These are phyloP conservation scores for Fusarium acutatum DNA, from an alignment of 2,329 filamentous ascomycete genomes.

Conservation along the genomic window DNA sequence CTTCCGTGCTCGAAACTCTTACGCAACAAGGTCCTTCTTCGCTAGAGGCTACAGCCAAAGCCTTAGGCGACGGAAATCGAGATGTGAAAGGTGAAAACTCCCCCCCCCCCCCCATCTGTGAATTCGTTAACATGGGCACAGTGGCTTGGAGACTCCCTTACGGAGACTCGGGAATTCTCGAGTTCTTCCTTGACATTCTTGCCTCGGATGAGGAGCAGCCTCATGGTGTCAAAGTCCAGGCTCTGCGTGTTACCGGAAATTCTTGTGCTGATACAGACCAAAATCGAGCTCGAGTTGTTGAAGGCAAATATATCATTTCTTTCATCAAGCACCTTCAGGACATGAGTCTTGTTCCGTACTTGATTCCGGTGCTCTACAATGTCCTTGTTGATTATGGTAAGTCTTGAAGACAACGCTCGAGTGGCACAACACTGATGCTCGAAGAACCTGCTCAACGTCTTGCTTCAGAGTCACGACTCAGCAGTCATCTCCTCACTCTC, in stretches of 20 bases:
- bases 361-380: slow-evolving; percentile 69
- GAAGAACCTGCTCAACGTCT: slow-evolving; percentile 66
- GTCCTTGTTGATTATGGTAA: slow-evolving; percentile 70
- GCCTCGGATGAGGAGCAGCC: slow-evolving; percentile 47
- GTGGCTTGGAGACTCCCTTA: slow-evolving; percentile 65
- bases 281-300: slow-evolving; percentile 65
- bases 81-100: too few species aligned
- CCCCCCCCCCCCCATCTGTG: accelerated
- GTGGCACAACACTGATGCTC: neutral
- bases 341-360: slow-evolving; percentile 59
- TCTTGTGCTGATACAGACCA: slow-evolving; percentile 71
- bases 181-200: slow-evolving; percentile 62
- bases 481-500: slow-evolving; percentile 57
- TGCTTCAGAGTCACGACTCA: slow-evolving; percentile 62
- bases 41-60: too few species aligned
- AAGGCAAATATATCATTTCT: slow-evolving; percentile 55
- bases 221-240: slow-evolving; percentile 60
- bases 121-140: slow-evolving; percentile 38
- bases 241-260: slow-evolving; percentile 68
- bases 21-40: too few species aligned
- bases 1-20: too few species aligned
- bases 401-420: neutral
- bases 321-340: slow-evolving; percentile 60
- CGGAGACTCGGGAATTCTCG: slow-evolving; percentile 65
- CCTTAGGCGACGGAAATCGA: too few species aligned